phyloP scores from a whole-genome alignment of 2,329 filamentous ascomycete species.

The Leptographium lundbergii region DNA sequence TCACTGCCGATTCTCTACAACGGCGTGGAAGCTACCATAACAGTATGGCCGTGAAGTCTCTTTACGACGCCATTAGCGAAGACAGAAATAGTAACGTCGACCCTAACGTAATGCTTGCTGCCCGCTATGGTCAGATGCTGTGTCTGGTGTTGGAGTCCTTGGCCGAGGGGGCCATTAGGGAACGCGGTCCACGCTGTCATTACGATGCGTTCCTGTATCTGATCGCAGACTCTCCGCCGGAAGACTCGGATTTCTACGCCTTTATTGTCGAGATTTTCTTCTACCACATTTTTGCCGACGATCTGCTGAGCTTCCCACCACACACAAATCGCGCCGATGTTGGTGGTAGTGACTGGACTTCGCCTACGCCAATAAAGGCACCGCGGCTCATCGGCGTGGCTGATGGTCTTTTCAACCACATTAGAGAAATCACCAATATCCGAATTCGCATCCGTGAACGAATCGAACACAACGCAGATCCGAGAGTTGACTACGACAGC shows the following conservation, averaged over 20 bases:
- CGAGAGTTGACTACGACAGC: slow-evolving; percentile 59
- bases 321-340: slow-evolving; percentile 16
- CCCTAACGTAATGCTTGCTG: slow-evolving; percentile 35
- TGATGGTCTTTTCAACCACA: slow-evolving; percentile 67
- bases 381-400: slow-evolving; percentile 64
- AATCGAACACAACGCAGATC: slow-evolving; percentile 48
- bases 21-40: slow-evolving; percentile 43
- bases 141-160: slow-evolving; percentile 47
- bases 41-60: slow-evolving; percentile 34
- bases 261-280: slow-evolving; percentile 71
- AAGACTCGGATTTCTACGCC: slow-evolving; percentile 50
- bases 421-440: slow-evolving; percentile 67
- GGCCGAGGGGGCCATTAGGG: slow-evolving; percentile 42
- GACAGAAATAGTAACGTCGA: slow-evolving; percentile 22
- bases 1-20: slow-evolving; percentile 32
- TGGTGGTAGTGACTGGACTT: slow-evolving; percentile 31
- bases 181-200: slow-evolving; percentile 62
- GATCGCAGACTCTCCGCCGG: slow-evolving; percentile 47
- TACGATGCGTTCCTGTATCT: slow-evolving; percentile 63
- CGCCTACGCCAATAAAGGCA: slow-evolving; percentile 28
- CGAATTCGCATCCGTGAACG: slow-evolving; percentile 61
- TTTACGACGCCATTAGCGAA: slow-evolving; percentile 32
- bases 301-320: slow-evolving; percentile 38
- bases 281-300: slow-evolving; percentile 62
- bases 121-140: slow-evolving; percentile 50